Evolutionary conservation across 73 alveolate genomes (phyloP), one percentile per base, ranked within the genome.

Genomic region (Paramecium octaurelia): DNA sequence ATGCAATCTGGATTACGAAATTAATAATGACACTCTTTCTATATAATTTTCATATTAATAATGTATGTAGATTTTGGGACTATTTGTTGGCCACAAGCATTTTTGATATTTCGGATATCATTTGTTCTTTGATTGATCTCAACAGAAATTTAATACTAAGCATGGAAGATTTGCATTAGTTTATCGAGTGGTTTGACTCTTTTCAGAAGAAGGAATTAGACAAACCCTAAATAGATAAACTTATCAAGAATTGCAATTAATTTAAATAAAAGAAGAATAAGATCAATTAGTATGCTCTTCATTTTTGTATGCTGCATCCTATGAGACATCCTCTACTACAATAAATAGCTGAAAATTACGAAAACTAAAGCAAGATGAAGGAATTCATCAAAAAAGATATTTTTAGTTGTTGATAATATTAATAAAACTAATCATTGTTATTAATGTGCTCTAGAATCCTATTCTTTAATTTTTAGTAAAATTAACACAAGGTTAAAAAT

Each of bases 1-100:
- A 42, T 44, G 43, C 54, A 10, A 38, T 80, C 11, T 80, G 91
- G 91, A 21, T 80, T n/a, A 80, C 91, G 1, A 80, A 80, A 46
- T 9, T 80, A 21, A 44, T 80, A 12, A 80, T 80, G 50, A 80
- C 91, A 44, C 24, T 80, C 4, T 80, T 80, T 46, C 35, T 80
- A 34, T 80, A 80, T 35, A 80, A 24, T 48, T 80, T 80, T 80
- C 70, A 42, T 24, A 11, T 80, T 1, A 27, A 80, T 48, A 24
- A 20, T 31, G 46, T 34, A 23, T 44, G 46, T 23, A 80, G 75
- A 80, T 43, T 80, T 23, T 80, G 91, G 91, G 91, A 80, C 23
- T 80, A 23, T 80, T 20, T 80, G 14, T 48, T 80, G 35, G 57
- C 76, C 8, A 80, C 14, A 3, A 23, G 36, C 46, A 80, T 80